phyloP scores from a whole-genome alignment of 305 asterid species.

The Fraxinus baroniana region DNA sequence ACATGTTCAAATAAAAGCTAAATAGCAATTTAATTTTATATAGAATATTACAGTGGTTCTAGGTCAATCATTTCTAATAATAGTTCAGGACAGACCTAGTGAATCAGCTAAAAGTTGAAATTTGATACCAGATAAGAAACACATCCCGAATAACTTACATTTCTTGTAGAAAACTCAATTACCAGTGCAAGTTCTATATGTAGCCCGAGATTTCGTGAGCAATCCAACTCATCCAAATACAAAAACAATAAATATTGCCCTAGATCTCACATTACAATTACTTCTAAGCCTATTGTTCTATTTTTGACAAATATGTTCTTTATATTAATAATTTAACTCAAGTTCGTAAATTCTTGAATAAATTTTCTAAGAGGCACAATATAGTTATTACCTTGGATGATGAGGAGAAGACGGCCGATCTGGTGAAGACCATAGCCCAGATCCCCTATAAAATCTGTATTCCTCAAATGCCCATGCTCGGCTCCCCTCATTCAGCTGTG shows the following conservation, averaged over 20 bases:
- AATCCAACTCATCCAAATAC: background rate
- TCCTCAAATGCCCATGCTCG: conserved; percentile 54
- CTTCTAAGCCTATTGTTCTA: background rate
- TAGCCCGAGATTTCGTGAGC: background rate
- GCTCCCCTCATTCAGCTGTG: conserved; percentile 56
- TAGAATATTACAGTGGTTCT: background rate
- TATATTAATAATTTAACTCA: background rate
- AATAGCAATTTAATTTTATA: background rate
- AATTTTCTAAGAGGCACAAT: no score
- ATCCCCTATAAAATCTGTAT: background rate
- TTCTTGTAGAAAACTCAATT: background rate
- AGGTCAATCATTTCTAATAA: background rate
- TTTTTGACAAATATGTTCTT: background rate
- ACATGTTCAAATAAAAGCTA: background rate
- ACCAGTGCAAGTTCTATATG: background rate
- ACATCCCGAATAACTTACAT: background rate
- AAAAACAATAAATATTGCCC: background rate
- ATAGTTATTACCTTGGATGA: no score
- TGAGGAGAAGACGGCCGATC: background rate
- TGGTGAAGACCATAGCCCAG: no score
- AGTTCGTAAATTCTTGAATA: background rate
- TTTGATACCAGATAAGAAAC: background rate
- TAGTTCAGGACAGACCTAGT: background rate
- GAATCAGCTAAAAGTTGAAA: background rate
- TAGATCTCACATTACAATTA: background rate